Base-by-base conservation (phyloP, 2,329 filamentous ascomycete genomes). In the Alternaria burnsii region DNA sequence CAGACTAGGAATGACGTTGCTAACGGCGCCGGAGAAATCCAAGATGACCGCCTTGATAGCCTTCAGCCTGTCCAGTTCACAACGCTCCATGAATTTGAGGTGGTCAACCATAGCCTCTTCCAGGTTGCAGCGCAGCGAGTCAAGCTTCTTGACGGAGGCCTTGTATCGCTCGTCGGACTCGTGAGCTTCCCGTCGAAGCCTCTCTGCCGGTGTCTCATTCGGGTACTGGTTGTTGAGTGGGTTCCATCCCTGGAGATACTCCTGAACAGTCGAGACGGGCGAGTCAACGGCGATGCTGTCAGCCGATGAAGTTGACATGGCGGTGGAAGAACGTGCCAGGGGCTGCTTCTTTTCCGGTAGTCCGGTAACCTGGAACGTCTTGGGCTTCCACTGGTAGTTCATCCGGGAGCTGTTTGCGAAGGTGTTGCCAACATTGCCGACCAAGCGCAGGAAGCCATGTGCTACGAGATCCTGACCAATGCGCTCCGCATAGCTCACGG, bases 351-450 rank as follows among this genome's bases (percentile, higher is more conserved):
- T 97, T 78, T 97, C 94, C 0, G 92, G 93, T 54, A 97, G 84
- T 22, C 94, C 94, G 26, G 93, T 89, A 58, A 95, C 78, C 75
- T 96, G 89, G 82, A 98, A 99, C 5, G 92, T 90, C 81, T 93
- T 96, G 8, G 94, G 88, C 55, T 93, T 90, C 95, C 95, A 99
- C 79, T 99, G 95, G 78, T 99, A 99, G 77, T 92, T 94, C 88
- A 98, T 91, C 80, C 91, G 93, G 66, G 94, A 97, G 84, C 94
- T 98, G 81, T 99, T 99, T 71, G 94, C 94, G 76, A 99, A 99
- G 1, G 91, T 92, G 80, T 88, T 98, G 62, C 95, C 95, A 55
- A 99, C 94, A 72, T 95, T 97, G 66, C 95, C 95, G 63, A 99
- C 88, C 54, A 99, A 84, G 52, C 95, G 89, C 73, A 99, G 83